These are phyloP conservation scores for Gelatoporia subvermispora DNA, from an alignment of 768 basidiomycete genomes.

Conservation along the genomic window DNA sequence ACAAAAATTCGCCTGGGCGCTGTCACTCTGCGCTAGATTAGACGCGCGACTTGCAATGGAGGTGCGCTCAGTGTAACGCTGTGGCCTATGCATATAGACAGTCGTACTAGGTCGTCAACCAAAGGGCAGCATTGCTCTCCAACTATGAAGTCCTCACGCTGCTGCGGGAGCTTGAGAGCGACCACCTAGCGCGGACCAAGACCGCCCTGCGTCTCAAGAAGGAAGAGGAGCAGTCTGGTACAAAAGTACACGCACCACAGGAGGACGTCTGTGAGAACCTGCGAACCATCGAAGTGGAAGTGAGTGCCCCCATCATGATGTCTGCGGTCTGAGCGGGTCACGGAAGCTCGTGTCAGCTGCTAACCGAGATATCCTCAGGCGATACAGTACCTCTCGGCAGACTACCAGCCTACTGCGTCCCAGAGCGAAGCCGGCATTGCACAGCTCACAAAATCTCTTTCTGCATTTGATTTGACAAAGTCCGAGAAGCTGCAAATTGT, in stretches of 20 bases:
- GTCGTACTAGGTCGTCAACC: constrained; percentile 53
- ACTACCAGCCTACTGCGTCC: constrained; percentile 59
- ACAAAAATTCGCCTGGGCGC: neutral
- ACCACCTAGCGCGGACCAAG: constrained; percentile 66
- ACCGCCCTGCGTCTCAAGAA: constrained; percentile 72
- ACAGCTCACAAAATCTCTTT: constrained; percentile 61
- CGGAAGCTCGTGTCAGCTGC: neutral
- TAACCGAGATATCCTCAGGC: constrained; percentile 46
- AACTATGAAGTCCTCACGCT: constrained; percentile 83
- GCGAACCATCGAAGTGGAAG: constrained; percentile 83
- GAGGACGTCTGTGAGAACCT: constrained; percentile 75
- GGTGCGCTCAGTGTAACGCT: constrained; percentile 11
- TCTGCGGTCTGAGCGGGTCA: no score
- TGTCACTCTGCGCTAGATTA: neutral
- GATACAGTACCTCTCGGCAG: constrained; percentile 76
- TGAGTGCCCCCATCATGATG: constrained; percentile 27
- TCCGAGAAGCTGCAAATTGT: constrained; percentile 89
- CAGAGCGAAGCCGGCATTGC: constrained; percentile 66
- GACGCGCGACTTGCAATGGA: constrained; percentile 14
- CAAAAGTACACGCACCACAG: constrained; percentile 25
- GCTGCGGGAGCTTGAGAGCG: constrained; percentile 69
- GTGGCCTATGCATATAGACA: neutral
- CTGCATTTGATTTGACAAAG: constrained; percentile 73
- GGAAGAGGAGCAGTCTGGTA: constrained; percentile 56
- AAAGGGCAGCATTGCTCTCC: constrained; percentile 76